Evolutionary conservation across 345 rosid species (phyloP).

Genomic region (Lumnitzera racemosa): DNA sequence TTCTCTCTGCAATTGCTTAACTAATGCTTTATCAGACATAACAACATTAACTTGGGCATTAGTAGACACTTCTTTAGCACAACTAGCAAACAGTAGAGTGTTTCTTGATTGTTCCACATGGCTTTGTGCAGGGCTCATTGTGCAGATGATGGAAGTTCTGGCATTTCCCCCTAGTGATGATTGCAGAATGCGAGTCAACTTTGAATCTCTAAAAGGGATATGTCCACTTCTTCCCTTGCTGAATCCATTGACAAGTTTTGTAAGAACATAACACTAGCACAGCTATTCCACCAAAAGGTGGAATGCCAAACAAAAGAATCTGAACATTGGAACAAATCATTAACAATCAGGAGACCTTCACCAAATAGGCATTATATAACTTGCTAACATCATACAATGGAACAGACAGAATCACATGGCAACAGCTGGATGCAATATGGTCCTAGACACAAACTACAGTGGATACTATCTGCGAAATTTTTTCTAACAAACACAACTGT

Average conservation of each 20-base stretch:
- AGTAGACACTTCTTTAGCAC: slow-evolving; percentile 89
- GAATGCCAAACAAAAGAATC: too few relatives aligned
- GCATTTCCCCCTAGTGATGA: slow-evolving; percentile 90
- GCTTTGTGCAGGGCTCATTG: slow-evolving; percentile 85
- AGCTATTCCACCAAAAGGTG: too few relatives aligned
- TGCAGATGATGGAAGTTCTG: slow-evolving; percentile 86
- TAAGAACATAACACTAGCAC: too few relatives aligned
- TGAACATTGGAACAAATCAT: not conserved
- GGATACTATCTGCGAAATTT: too few relatives aligned
- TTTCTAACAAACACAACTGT: too few relatives aligned
- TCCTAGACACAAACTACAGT: too few relatives aligned
- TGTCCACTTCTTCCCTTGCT: slow-evolving; percentile 94
- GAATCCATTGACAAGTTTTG: slow-evolving; percentile 28
- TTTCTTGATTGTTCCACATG: slow-evolving; percentile 96
- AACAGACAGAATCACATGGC: too few relatives aligned
- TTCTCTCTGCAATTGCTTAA: slow-evolving; percentile 86
- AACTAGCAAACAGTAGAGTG: slow-evolving; percentile 86
- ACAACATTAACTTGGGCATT: slow-evolving; percentile 86
- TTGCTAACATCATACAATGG: too few relatives aligned
- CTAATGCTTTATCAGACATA: slow-evolving; percentile 79
- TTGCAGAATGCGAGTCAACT: slow-evolving; percentile 91
- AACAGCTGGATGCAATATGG: too few relatives aligned
- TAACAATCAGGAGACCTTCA: not conserved
- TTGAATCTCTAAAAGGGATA: slow-evolving; percentile 89
- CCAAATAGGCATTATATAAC: not conserved